Base-by-base conservation (phyloP, 2,329 filamentous ascomycete species). In the Aspergillus felis region DNA sequence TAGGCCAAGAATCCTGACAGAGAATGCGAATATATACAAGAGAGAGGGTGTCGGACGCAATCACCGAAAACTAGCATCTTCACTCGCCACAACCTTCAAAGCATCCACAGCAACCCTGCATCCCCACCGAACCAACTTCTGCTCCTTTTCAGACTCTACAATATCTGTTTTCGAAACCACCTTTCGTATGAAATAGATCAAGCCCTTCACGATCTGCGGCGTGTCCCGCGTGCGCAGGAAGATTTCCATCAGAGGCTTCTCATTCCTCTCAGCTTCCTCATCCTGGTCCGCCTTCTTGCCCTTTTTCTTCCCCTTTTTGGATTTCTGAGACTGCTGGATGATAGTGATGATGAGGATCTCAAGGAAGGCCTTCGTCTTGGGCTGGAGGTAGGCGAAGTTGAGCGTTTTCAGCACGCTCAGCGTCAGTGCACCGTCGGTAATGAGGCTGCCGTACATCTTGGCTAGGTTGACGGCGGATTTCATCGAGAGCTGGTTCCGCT, bases 151-250 rank as follows among this genome's bases (percentile, higher is more conserved):
- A n/a, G 71, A 76, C 35, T 75, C 75, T 24, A 78, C 74, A 57
- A 82, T 67, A 65, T 85, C 83, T 0, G 87, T 88, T 70, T 87
- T 89, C 4, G 83, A 79, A 17, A 97, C 82, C 48, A 88, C 83
- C 71, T 89, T 92, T 68, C 85, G 84, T 53, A 97, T 68, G 69
- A 96, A 94, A 73, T 88, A 95, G 60, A 89, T 86, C 62, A 97
- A 68, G 0, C 90, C 90, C 56, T 84, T 84, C 4, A 87, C 85
- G 60, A 97, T 82, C 57, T 87, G 84, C 0, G 87, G 85, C 2
- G 84, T 81, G 35, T 86, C 84, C 57, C 84, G 83, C 0, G 85
- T 83, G 10, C 83, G 83, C 20, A 82, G 76, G 70, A 96, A 90
- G 1, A 91, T 76, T 51, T 86, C 86, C 61, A 84, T 78, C 28